These are phyloP conservation scores for Lipomyces anomalus DNA, from an alignment of 805 yeast genomes.

Conservation along the genomic window DNA sequence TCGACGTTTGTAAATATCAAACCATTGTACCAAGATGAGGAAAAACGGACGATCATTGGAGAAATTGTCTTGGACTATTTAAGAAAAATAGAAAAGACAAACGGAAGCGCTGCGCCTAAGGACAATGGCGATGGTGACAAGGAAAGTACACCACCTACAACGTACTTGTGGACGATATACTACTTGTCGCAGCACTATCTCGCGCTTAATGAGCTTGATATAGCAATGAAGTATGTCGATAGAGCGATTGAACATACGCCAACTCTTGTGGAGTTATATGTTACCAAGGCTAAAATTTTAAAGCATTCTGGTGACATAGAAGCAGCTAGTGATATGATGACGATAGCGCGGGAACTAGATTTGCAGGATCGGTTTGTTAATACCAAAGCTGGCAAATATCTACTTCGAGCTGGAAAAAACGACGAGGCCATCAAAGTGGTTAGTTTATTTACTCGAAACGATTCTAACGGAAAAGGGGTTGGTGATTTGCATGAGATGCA, in stretches of 20 bases:
- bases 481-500: conserved; percentile 85
- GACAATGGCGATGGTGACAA: conserved; percentile 13
- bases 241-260: conserved; percentile 69
- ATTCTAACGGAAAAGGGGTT: conserved; percentile 73
- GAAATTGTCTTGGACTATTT: conserved; percentile 49
- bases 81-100: too few species aligned
- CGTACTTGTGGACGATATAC: conserved; percentile 61
- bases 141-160: conserved; percentile 33
- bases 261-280: conserved; percentile 73
- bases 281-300: conserved; percentile 71
- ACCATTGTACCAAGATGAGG: conserved; percentile 56
- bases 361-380: conserved; percentile 89
- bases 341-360: conserved; percentile 68
- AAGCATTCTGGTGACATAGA: conserved; percentile 61
- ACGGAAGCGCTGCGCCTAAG: neutral
- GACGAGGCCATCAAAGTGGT: conserved; percentile 70
- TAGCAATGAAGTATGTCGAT: conserved; percentile 56
- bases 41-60: conserved; percentile 42
- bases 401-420: conserved; percentile 64
- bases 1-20: conserved; percentile 82
- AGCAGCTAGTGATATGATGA: conserved; percentile 61
- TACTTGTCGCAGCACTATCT: conserved; percentile 76
- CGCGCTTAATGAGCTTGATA: conserved; percentile 45
- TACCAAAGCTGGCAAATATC: conserved; percentile 79
- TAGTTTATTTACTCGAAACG: conserved; percentile 80